A percentile compares a stretch with the other conserved stretches of the same genome.
Evolutionary conservation across 441 rosid genomes (phyloP).

Genomic region (Theobroma grandiflorum): DNA sequence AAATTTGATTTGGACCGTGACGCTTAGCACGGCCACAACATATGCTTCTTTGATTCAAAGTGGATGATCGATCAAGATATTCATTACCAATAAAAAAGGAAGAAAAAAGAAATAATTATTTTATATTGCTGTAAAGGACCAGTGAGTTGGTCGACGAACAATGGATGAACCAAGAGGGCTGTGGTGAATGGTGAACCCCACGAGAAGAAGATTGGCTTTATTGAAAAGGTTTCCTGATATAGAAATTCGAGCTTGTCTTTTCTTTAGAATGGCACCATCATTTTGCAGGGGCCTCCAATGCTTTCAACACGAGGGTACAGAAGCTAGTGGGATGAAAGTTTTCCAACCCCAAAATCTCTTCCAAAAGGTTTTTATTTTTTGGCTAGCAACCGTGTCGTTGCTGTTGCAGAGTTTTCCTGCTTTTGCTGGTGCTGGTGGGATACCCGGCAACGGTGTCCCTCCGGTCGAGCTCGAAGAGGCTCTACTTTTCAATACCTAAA

Average conservation of each 20-base stretch:
- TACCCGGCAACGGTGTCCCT: conserved; percentile 49
- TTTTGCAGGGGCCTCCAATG: conserved; percentile 36
- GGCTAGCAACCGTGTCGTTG: conserved; percentile 21
- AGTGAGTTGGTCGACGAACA: conserved; percentile 5
- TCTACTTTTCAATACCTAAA: conserved; percentile 32
- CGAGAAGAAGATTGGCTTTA: background rate
- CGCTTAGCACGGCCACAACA: background rate
- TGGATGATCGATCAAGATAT: background rate
- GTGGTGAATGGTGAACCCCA: conserved; percentile 21
- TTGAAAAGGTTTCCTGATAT: conserved; percentile 41
- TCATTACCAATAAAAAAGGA: background rate
- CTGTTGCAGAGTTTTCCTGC: conserved; percentile 29
- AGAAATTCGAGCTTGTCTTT: conserved; percentile 37
- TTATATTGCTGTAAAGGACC: conserved; percentile 9
- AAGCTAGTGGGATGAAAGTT: conserved; percentile 45
- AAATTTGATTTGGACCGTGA: too few species aligned
- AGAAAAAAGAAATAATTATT: background rate
- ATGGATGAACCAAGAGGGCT: conserved; percentile 16
- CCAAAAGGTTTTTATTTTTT: conserved; percentile 24
- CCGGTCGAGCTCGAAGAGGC: conserved; percentile 22
- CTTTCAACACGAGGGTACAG: conserved; percentile 37
- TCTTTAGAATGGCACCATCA: conserved; percentile 52
- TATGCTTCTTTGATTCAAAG: conserved; percentile 2
- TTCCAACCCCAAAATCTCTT: conserved; percentile 27
- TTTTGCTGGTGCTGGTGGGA: conserved; percentile 42